These are phyloP conservation scores for Dothiorella sarmentorum DNA, from an alignment of 2,329 filamentous ascomycete species.

Conservation along the genomic window DNA sequence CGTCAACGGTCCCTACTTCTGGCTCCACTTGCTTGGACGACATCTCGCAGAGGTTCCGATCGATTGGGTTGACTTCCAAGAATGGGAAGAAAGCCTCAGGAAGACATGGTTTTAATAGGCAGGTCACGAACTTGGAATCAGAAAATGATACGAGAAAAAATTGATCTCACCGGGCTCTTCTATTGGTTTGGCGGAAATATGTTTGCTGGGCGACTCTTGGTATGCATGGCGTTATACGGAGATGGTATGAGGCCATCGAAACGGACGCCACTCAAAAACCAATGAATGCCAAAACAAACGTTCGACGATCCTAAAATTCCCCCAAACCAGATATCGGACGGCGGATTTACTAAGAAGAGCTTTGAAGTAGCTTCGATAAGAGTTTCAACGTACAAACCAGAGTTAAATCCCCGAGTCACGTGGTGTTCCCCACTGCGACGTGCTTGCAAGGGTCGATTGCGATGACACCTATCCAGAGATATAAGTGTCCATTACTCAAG, in stretches of 20 bases:
- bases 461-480: background rate
- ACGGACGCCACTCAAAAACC: background rate
- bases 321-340: background rate
- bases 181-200: background rate
- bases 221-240: background rate
- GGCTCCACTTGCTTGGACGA: background rate
- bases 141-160: background rate
- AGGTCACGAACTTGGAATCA: background rate
- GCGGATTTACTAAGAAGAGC: too few species aligned
- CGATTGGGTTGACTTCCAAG: background rate
- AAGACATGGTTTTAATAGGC: background rate
- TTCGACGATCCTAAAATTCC: background rate
- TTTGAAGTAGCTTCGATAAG: too few species aligned
- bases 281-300: too few species aligned
- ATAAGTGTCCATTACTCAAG: background rate
- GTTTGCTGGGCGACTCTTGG: background rate
- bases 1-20: background rate
- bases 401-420: background rate
- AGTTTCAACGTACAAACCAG: too few species aligned
- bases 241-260: background rate
- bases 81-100: background rate
- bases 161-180: background rate
- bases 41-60: background rate
- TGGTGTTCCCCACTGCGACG: background rate
- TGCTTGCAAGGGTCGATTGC: background rate